Base-by-base conservation (phyloP, 1,139 yeast species). In the Geotrichum restrictum region DNA sequence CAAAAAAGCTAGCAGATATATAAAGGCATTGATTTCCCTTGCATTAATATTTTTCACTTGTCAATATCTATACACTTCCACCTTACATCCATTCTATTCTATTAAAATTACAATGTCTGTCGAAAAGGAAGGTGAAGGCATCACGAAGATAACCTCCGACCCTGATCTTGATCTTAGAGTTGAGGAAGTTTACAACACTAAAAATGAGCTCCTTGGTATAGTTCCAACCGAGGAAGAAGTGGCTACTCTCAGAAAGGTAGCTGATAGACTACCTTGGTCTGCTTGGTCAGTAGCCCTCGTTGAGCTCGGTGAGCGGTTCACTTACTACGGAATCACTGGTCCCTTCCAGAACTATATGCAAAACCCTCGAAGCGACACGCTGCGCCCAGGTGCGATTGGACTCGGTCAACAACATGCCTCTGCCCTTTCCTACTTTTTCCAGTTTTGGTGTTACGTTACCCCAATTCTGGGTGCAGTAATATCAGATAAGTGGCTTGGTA, bases 321-420 rank as follows among this genome's bases (percentile, higher is more conserved):
- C 93, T n/a, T 87, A 82, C 74, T 87, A 86, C 63, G 94, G 95
- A 64, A 74, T 85, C 55, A 76, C 83, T 48, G 85, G 87, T 57
- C 85, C 88, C 19, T 81, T 86, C 72, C 85, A 82, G 69, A 86
- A 87, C 71, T 86, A 85, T 68, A 83, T 85, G 82, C 88, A 84
- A 68, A 66, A 65, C 46, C 60, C 63, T 27, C 62, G 69, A 14
- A 53, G 48, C 21, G 56, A 66, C 51, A 29, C 42, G 3, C 75
- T 71, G 54, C 71, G 72, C 42, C 71, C 73, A 31, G 94, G 95
- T 66, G 80, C 82, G 14, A 75, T 86, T 59, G 77, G 76, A 42
- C 74, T 83, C 60, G 82, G 84, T 48, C 75, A 80, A 48, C 75
- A 75, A 57, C 81, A 83, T 61, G 89, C 95, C 34, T 82, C 88